phyloP scores from a whole-genome alignment of 768 basidiomycete species.

The Omphalotus guepiniiformis region DNA sequence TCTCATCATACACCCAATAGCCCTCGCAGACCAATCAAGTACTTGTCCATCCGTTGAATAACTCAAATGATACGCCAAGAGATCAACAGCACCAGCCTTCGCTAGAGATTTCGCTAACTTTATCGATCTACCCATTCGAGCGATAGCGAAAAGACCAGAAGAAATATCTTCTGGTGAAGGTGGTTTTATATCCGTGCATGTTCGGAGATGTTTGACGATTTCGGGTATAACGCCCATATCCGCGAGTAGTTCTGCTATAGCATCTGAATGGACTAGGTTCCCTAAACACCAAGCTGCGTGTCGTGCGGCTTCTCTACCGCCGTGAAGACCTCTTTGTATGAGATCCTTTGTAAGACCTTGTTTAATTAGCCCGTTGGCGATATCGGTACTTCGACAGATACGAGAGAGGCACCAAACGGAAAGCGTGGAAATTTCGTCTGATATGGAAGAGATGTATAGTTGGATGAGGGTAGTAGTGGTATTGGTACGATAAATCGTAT shows the following conservation, averaged over 20 bases:
- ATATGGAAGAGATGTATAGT: constrained; percentile 18
- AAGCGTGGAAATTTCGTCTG: constrained; percentile 18
- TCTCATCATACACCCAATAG: constrained; percentile 23
- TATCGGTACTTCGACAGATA: constrained; percentile 19
- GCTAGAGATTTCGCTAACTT: constrained; percentile 21
- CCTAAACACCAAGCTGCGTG: constrained; percentile 23
- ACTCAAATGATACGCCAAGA: constrained; percentile 16
- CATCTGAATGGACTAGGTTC: constrained; percentile 17
- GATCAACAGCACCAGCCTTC: constrained; percentile 17
- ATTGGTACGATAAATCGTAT: constrained; percentile 22
- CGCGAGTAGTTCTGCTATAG: constrained; percentile 18
- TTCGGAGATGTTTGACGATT: constrained; percentile 17
- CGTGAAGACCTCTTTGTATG: constrained; percentile 15
- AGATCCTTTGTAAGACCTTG: constrained; percentile 14
- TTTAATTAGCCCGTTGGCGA: constrained; percentile 22
- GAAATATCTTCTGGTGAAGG: constrained; percentile 17
- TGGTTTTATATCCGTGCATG: constrained; percentile 9
- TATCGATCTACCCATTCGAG: constrained; percentile 22
- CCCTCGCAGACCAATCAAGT: constrained; percentile 18
- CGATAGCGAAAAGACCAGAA: constrained; percentile 19
- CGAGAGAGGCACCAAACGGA: constrained; percentile 22
- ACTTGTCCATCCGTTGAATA: constrained; percentile 17
- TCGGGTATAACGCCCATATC: constrained; percentile 13
- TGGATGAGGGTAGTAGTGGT: constrained; percentile 19
- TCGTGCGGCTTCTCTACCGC: constrained; percentile 13